Percentiles rank a stretch among this genome's conserved stretches.
Conservation (phyloP, 208 protist genomes). For the Leishmania lainsoni region DNA sequence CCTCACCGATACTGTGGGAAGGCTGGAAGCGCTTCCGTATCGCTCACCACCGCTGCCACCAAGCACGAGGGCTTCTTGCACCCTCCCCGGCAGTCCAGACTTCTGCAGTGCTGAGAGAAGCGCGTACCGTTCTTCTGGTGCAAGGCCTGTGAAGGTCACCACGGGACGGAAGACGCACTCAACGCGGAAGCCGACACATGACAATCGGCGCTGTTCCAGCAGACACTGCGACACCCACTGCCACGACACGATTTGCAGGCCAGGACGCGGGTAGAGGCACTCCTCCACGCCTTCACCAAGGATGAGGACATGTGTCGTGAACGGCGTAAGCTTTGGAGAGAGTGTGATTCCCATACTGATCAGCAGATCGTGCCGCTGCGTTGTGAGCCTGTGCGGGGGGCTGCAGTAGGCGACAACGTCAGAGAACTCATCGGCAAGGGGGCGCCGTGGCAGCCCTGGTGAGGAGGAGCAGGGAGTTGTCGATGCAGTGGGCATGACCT, state of each 20-base stretch:
- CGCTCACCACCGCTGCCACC: slow-evolving; percentile 3
- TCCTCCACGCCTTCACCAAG: slow-evolving; percentile 20
- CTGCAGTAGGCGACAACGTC: slow-evolving; percentile 42
- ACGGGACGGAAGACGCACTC: slow-evolving; percentile 38
- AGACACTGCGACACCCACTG: slow-evolving; percentile 52
- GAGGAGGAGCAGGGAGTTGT: neutral
- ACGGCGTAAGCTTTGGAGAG: slow-evolving; percentile 20
- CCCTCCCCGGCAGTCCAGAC: slow-evolving; percentile 31
- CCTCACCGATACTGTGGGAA: neutral
- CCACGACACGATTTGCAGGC: slow-evolving; percentile 60
- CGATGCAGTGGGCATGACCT: slow-evolving; percentile 11
- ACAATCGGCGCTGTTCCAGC: slow-evolving; percentile 35
- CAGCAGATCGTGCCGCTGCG: slow-evolving; percentile 26
- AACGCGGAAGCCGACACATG: slow-evolving; percentile 44
- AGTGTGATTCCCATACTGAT: slow-evolving; percentile 21
- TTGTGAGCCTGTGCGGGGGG: slow-evolving; percentile 12
- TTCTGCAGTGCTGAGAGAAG: slow-evolving; percentile 32
- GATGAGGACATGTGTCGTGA: slow-evolving; percentile 62
- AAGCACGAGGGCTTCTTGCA: slow-evolving; percentile 53
- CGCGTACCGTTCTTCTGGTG: slow-evolving; percentile 30
- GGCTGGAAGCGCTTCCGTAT: neutral
- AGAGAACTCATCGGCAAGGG: slow-evolving; percentile 30
- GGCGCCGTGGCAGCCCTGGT: slow-evolving; percentile 3
- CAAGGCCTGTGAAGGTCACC: slow-evolving; percentile 55
- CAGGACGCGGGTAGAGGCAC: slow-evolving; percentile 57